Evolutionary conservation across 2,329 filamentous ascomycete species (phyloP), one percentile per base, ranked within the genome.

Genomic region (Hansfordia pulvinata): DNA sequence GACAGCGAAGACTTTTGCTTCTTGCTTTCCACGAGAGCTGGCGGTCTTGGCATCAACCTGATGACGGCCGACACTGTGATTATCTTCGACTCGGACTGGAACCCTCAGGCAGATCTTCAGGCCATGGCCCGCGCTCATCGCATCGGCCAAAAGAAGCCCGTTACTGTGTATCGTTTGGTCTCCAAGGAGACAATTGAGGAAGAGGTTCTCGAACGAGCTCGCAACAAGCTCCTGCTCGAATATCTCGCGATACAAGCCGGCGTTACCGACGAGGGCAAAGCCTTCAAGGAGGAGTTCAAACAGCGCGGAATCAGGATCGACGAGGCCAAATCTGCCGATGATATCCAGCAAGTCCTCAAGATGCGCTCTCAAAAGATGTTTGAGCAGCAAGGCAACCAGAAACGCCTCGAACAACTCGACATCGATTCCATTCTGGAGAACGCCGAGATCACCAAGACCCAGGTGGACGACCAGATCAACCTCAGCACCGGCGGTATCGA

Each of bases 341-440:
- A 94, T 45, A 96, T 96, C 38, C 93, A 90, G 35, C 81, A 82
- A 51, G 93, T 98, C 32, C 69, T 98, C 45, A 96, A 96, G 59
- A 85, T 88, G 55, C 80, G 90, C 40, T 93, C 90, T n/a, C 90
- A 94, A 48, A 93, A 90, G 54, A 93, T 98, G 78, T 98, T 98
- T 40, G 88, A 96, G 53, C 88, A 94, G 50, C 90, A 82, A 8
- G 83, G 84, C 32, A 98, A 98, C 47, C 90, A 98, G 53, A 80
- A 88, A 56, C 90, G 93, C 48, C 66, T 98, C 5, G 90, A 98
- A 54, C 85, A 94, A 53, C 75, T 98, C 14, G 90, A 98, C 49
- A 96, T 98, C 40, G 92, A 98, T 47, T 84, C 86, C 7, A 90
- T 98, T 20, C 71, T 98, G 10, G 90, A 90, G 43, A 94, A 94